A percentile compares a stretch with the other conserved stretches of the same genome.
Conservation (phyloP, 805 yeast genomes). For the Candida multigemmis region DNA sequence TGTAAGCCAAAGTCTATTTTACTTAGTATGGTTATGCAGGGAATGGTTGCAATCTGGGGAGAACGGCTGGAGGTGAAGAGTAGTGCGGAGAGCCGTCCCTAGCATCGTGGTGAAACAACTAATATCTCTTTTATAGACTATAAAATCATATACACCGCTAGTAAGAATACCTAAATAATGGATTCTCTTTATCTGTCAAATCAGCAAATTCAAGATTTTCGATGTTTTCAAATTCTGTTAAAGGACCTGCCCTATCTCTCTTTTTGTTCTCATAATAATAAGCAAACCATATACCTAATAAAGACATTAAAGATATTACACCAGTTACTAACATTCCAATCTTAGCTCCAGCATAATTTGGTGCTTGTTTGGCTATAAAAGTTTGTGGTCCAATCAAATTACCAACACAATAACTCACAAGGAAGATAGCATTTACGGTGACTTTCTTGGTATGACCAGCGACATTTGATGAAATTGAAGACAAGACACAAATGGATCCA, state of each 20-base stretch:
- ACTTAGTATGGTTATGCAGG: too few relatives aligned
- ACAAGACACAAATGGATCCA: constrained; percentile 17
- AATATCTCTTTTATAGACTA: too few relatives aligned
- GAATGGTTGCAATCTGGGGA: too few relatives aligned
- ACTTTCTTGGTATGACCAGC: constrained; percentile 53
- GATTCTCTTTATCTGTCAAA: constrained; percentile 45
- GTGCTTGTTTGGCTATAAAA: constrained; percentile 34
- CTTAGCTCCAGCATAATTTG: constrained; percentile 32
- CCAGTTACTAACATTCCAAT: constrained; percentile 16
- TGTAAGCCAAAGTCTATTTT: too few relatives aligned
- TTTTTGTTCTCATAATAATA: constrained; percentile 25
- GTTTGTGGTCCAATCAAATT: constrained; percentile 49
- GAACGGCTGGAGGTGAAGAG: too few relatives aligned
- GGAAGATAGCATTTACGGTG: constrained; percentile 32
- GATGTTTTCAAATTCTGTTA: constrained; percentile 11
- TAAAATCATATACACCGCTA: too few relatives aligned
- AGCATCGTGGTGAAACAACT: too few relatives aligned
- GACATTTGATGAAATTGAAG: constrained; percentile 35
- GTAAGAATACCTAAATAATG: constrained; percentile 38
- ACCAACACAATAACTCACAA: constrained; percentile 44
- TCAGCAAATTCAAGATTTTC: constrained; percentile 41
- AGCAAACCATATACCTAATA: constrained; percentile 13
- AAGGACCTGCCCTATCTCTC: constrained; percentile 14
- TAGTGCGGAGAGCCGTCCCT: too few relatives aligned
- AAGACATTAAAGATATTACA: constrained; percentile 12